Conservation (phyloP, 2,329 filamentous ascomycete genomes). For the Verticillium isaacii region DNA sequence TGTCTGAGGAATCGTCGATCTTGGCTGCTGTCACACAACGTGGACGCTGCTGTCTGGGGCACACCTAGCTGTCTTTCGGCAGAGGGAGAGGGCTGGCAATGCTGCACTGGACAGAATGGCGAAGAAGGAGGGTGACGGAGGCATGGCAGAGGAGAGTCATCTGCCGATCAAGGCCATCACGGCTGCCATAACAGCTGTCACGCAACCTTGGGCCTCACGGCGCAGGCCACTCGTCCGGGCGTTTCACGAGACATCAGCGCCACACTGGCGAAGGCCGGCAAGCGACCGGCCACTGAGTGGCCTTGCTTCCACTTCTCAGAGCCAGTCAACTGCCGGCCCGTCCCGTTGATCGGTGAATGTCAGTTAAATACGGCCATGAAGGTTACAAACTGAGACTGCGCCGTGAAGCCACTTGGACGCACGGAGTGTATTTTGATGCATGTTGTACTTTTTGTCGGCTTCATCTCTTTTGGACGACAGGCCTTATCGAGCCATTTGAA, state of each 20-base stretch:
- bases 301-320: neutral
- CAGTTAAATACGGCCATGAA: neutral
- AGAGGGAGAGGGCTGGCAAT: neutral
- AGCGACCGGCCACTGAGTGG: neutral
- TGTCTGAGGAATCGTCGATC: neutral
- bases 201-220: neutral
- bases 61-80: neutral
- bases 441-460: no score
- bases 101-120: neutral
- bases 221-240: neutral
- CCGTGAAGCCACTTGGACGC: neutral
- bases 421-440: no score
- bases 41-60: neutral
- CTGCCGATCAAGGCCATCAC: neutral
- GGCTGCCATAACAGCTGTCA: neutral
- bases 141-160: neutral
- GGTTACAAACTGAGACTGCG: neutral
- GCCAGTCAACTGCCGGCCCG: neutral
- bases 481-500: no score
- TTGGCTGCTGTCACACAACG: neutral
- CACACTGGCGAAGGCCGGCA: neutral
- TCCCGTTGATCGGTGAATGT: neutral
- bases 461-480: no score
- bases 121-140: neutral
- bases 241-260: neutral